Evolutionary conservation across 192 early-diverging fungal species (phyloP), one percentile per base, ranked within the genome.

Genomic region (Coemansia guatemalensis): DNA sequence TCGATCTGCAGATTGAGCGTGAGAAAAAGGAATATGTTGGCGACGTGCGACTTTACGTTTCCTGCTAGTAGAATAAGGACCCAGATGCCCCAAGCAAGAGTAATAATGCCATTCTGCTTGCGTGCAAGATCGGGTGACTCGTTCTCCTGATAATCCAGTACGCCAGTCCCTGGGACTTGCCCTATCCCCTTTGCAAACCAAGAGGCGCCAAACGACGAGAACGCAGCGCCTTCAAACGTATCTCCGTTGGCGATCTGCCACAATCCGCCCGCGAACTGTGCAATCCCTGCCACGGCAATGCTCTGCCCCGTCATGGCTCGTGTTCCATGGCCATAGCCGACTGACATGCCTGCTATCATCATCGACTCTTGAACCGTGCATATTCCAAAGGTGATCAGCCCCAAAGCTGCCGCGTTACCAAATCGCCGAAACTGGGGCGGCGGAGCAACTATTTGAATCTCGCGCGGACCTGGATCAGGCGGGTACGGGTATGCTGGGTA

Each of bases 201-300:
- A 4, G 69, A 52, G 1, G 69, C 73, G 0, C 78, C 78, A 57
- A 81, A 81, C 53, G 78, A 72, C 5, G 69, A 71, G 29, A 81
- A 81, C 12, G 73, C 73, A 0, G 78, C 78, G 7, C 78, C 78
- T 50, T 81, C 78, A 48, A 81, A 81, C 1, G 78, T 75, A 22
- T 81, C 73, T 21, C 78, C 78, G 63, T 81, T 81, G 59, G 78
- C 78, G 11, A 81, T 68, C 44, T 81, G 78, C 78, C 78, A 81
- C 9, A 79, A 50, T 0, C 76, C 76, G 0, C 64, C 70, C 0
- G 59, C 30, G 8, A 79, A 61, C 64, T 79, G 76, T 8, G 76
- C 68, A 0, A 79, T 59, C 4, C 76, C 76, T 0, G 76, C 76
- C 2, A 79, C 76, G 2, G 64, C 61, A 4, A 79, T 66, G 11